A percentile compares a stretch with the other conserved stretches of the same genome.
Evolutionary conservation across 306 rosid genomes (phyloP).

Genomic region (Hippophae gyantsensis): DNA sequence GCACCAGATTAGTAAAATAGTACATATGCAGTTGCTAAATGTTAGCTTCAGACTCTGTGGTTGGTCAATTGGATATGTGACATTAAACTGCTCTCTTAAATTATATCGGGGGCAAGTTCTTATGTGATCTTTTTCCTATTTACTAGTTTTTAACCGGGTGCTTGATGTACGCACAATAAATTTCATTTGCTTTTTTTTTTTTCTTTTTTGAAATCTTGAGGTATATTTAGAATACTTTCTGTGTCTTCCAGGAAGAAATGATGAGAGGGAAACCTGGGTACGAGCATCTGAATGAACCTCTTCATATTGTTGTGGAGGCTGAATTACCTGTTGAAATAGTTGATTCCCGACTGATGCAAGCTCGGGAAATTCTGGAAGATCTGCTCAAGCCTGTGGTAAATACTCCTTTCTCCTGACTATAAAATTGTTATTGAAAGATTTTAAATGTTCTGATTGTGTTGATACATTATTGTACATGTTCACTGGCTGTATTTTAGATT

Average conservation of each 20-base stretch:
- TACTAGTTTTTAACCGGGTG: too few relatives aligned
- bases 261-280: slow-evolving; percentile 93
- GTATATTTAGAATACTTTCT: slow-evolving; percentile 6
- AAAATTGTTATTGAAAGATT: too few relatives aligned
- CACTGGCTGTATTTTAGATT: background rate
- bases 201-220: background rate
- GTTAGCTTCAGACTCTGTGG: too few relatives aligned
- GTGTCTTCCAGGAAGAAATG: slow-evolving; percentile 67
- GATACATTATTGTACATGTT: slow-evolving; percentile 7
- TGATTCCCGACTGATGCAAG: slow-evolving; percentile 76
- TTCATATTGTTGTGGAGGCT: slow-evolving; percentile 83
- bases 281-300: slow-evolving; percentile 89
- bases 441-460: too few relatives aligned
- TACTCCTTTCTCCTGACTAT: background rate
- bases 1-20: too few relatives aligned
- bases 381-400: slow-evolving; percentile 73
- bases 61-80: too few relatives aligned
- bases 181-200: too few relatives aligned
- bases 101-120: too few relatives aligned
- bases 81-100: too few relatives aligned
- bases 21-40: too few relatives aligned
- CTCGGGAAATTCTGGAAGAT: slow-evolving; percentile 69
- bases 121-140: too few relatives aligned
- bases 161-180: too few relatives aligned
- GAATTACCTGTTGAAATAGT: slow-evolving; percentile 79